Evolutionary conservation across 2,329 filamentous ascomycete species (phyloP).

Genomic region (Paramyrothecium sp.): DNA sequence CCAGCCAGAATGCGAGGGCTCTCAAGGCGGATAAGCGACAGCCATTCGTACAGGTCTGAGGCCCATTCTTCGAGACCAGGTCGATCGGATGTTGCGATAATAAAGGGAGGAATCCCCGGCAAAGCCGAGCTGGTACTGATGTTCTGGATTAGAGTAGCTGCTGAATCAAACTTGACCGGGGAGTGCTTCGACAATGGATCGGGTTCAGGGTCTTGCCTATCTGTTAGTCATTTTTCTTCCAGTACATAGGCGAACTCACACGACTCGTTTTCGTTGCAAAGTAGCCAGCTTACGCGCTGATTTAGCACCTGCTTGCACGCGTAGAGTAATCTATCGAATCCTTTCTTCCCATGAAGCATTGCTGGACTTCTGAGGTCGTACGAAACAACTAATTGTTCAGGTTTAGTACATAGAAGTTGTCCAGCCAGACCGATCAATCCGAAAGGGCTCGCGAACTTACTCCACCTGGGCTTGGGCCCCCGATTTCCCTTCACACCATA

Average conservation of each 20-base stretch:
- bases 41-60: constrained; percentile 69
- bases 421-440: background rate
- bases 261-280: constrained; percentile 56
- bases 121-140: constrained; percentile 18
- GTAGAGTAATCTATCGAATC: constrained; percentile 75
- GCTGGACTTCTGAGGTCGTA: constrained; percentile 70
- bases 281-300: constrained; percentile 71
- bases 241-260: constrained; percentile 16
- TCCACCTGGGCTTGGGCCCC: constrained; percentile 67
- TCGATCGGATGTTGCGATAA: constrained; percentile 33
- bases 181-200: constrained; percentile 47
- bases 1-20: constrained; percentile 59
- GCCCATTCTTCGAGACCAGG: constrained; percentile 61
- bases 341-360: constrained; percentile 82
- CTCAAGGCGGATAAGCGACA: constrained; percentile 63
- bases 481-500: constrained; percentile 57
- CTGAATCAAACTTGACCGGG: constrained; percentile 40
- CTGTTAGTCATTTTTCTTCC: constrained; percentile 15
- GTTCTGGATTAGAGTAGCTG: constrained; percentile 13
- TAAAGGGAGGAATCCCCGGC: constrained; percentile 19
- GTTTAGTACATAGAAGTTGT: constrained; percentile 19
- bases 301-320: constrained; percentile 77
- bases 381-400: constrained; percentile 60
- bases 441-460: constrained; percentile 44
- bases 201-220: constrained; percentile 40